Percentiles rank a stretch among this genome's conserved stretches.
Evolutionary conservation across 768 basidiomycete genomes (phyloP).

Genomic region (Nevesoporus exiguus): DNA sequence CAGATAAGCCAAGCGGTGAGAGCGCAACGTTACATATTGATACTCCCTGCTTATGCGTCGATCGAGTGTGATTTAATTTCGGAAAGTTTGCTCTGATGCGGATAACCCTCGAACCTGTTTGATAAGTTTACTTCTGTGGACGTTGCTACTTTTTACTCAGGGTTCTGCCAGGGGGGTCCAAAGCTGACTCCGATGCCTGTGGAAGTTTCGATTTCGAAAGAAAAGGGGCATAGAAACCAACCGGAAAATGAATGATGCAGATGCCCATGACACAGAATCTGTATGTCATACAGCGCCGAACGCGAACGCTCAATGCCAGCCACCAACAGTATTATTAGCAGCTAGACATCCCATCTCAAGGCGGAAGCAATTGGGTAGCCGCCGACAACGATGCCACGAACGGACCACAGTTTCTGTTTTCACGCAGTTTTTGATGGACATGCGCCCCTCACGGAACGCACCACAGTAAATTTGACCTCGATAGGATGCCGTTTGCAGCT

Average conservation of each 20-base stretch:
- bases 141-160: not conserved
- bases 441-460: not conserved
- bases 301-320: not conserved
- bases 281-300: conserved; percentile 5
- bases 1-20: conserved; percentile 19
- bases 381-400: not conserved
- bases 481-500: not conserved
- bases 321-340: conserved; percentile 15
- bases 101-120: conserved; percentile 7
- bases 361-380: not conserved
- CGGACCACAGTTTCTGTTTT: not conserved
- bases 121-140: conserved; percentile 12
- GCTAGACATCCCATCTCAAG: conserved; percentile 8
- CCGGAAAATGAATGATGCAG: conserved; percentile 14
- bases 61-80: conserved; percentile 27
- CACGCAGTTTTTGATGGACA: not conserved
- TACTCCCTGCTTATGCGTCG: conserved; percentile 12
- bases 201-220: conserved; percentile 1
- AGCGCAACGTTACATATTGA: conserved; percentile 6
- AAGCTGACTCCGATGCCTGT: not conserved
- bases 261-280: conserved; percentile 5
- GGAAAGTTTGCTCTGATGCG: conserved; percentile 11
- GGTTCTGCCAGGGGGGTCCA: conserved; percentile 7
- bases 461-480: not conserved
- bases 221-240: not conserved